Percentiles rank a stretch among this genome's conserved stretches.
These are phyloP conservation scores for Dictyostelium capitatum DNA, from an alignment of 78 protist genomes.

Conservation along the genomic window DNA sequence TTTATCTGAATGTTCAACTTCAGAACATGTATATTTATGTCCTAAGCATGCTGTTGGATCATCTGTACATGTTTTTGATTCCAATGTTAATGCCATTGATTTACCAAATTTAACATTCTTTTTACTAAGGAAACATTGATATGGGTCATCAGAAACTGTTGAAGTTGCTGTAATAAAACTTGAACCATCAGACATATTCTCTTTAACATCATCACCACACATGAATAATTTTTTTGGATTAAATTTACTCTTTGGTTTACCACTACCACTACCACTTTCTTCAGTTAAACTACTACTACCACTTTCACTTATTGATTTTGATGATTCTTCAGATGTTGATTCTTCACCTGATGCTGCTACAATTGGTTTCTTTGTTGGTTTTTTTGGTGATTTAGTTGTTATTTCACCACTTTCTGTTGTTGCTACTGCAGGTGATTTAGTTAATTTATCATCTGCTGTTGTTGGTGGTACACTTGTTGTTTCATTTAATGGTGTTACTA, in stretches of 20 bases:
- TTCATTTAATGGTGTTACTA: background rate
- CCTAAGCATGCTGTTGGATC: background rate
- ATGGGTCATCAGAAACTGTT: background rate
- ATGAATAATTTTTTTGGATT: slow-evolving; percentile 7
- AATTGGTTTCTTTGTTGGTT: background rate
- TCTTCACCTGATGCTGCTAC: background rate
- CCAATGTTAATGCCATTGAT: background rate
- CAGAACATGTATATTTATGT: background rate
- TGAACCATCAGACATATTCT: background rate
- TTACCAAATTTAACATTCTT: background rate
- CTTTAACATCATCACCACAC: slow-evolving; percentile 2
- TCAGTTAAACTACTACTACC: no score
- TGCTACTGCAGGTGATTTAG: background rate
- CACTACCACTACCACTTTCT: background rate
- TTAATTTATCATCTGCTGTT: background rate
- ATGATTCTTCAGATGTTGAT: background rate
- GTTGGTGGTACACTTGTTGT: background rate
- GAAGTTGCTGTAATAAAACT: background rate
- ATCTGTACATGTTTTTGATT: background rate
- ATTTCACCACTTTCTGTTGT: background rate
- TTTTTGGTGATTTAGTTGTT: background rate
- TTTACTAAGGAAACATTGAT: background rate
- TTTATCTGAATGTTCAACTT: slow-evolving; percentile 3
- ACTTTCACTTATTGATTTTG: background rate
- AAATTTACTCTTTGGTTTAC: background rate